Conservation (phyloP, 805 yeast species). For the Kluyveromyces dobzhanskii region DNA sequence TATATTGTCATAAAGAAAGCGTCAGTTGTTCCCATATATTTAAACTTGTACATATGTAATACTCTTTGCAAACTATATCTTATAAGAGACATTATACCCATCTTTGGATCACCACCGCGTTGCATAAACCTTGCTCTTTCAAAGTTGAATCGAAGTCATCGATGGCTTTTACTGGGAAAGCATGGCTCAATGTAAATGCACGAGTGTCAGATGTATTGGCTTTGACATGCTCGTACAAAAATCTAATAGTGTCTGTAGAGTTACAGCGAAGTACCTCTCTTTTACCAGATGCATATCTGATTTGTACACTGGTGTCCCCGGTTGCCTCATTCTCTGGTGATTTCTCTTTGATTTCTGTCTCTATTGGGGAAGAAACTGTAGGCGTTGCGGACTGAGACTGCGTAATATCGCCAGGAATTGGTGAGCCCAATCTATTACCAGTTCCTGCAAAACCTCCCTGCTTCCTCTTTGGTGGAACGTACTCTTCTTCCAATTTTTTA, state of each 20-base stretch:
- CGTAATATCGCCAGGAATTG: constrained; percentile 63
- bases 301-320: constrained; percentile 73
- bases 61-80: no score
- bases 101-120: constrained; percentile 86
- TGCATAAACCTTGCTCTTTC: constrained; percentile 65
- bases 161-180: constrained; percentile 75
- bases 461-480: constrained; percentile 53
- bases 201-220: constrained; percentile 37
- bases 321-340: constrained; percentile 20
- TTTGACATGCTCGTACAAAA: constrained; percentile 61
- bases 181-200: constrained; percentile 59
- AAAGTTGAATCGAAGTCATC: constrained; percentile 50
- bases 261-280: constrained; percentile 57
- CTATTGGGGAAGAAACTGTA: constrained; percentile 8
- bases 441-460: constrained; percentile 65
- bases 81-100: constrained; percentile 37
- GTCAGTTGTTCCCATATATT: no score
- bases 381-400: constrained; percentile 13
- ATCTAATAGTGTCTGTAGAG: constrained; percentile 54
- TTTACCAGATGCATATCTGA: constrained; percentile 77
- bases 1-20: no score
- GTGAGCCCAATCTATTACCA: constrained; percentile 85
- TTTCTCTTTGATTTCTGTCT: constrained; percentile 17
- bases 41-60: no score
- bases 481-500: constrained; percentile 75